Percentiles rank a stretch among this genome's conserved stretches.
Conservation (phyloP, 805 yeast genomes). For the Brettanomyces nanus region DNA sequence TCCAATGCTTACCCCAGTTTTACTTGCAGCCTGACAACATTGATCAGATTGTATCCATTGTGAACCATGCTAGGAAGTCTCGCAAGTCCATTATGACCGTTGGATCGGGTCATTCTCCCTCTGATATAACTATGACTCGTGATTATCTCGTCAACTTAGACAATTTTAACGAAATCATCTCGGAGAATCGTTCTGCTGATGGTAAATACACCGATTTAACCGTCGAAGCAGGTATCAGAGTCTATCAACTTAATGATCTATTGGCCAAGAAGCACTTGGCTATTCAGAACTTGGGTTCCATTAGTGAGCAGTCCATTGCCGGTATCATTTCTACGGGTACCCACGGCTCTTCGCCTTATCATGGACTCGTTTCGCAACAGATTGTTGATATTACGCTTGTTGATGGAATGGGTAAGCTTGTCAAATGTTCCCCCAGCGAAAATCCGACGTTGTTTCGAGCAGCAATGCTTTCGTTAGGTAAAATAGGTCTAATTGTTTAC, state of each 20-base stretch:
- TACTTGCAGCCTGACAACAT: constrained; percentile 69
- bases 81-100: constrained; percentile 70
- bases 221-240: constrained; percentile 88
- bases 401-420: constrained; percentile 65
- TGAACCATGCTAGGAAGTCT: constrained; percentile 51
- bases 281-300: constrained; percentile 87
- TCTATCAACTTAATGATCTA: constrained; percentile 63
- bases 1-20: constrained; percentile 63
- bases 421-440: constrained; percentile 58
- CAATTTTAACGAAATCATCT: constrained; percentile 47
- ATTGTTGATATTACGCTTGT: constrained; percentile 70
- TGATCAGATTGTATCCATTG: constrained; percentile 62
- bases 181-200: constrained; percentile 38
- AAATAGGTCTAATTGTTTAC: constrained; percentile 80
- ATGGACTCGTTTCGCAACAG: constrained; percentile 85
- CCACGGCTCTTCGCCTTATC: constrained; percentile 91
- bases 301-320: constrained; percentile 86
- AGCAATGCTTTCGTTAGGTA: constrained; percentile 78
- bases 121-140: constrained; percentile 76
- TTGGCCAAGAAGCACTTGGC: constrained; percentile 63
- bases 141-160: constrained; percentile 90
- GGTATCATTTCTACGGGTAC: constrained; percentile 97
- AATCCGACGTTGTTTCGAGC: constrained; percentile 68
- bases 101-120: constrained; percentile 95
- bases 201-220: constrained; percentile 78